Base-by-base conservation (phyloP, 1,139 yeast species). In the Blastobotrys petasosporus region DNA sequence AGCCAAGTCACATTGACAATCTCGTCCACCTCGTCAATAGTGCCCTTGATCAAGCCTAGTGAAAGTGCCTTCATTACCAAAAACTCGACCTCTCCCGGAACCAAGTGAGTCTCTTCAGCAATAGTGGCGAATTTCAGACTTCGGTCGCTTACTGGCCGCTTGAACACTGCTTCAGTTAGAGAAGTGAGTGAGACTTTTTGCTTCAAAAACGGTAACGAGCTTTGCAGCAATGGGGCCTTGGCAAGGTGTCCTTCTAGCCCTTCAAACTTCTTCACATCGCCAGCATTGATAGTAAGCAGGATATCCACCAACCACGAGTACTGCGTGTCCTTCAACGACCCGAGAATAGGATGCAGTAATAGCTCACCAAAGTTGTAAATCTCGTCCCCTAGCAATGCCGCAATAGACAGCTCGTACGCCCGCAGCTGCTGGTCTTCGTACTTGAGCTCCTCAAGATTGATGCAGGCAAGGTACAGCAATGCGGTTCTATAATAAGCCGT, bases 351-450 rank as follows among this genome's bases (percentile, higher is more conserved):
- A 64, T 92, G 97, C 62, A 88, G 79, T 50, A 92, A 76, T 54
- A 92, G 77, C 67, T 94, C 98, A 44, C 98, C 98, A 66, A 92
- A 92, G 68, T 90, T 92, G 72, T 88, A 94, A 56, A 92, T 85
- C 62, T 80, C 82, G 60, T 88, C 95, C 40, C 97, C 98, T 56
- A 92, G 73, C 52, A 92, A 71, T 0, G 97, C 98, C 37, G 95
- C 82, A 44, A 88, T 75, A 50, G 94, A 77, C 58, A 92, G 75
- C 56, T 92, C 95, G 59, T 82, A 80, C 23, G 96, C 92, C 47
- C 87, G 71, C 50, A 70, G 73, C 54, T 74, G 74, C 54, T 69
- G 75, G 47, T 80, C 82, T 38, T 75, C 67, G 17, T 73, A 62
- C 7, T 79, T 68, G 55, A 83, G 70, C 53, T 75, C 79, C 48